Conservation (phyloP, 306 rosid species). For the Arachis hypogaea region DNA sequence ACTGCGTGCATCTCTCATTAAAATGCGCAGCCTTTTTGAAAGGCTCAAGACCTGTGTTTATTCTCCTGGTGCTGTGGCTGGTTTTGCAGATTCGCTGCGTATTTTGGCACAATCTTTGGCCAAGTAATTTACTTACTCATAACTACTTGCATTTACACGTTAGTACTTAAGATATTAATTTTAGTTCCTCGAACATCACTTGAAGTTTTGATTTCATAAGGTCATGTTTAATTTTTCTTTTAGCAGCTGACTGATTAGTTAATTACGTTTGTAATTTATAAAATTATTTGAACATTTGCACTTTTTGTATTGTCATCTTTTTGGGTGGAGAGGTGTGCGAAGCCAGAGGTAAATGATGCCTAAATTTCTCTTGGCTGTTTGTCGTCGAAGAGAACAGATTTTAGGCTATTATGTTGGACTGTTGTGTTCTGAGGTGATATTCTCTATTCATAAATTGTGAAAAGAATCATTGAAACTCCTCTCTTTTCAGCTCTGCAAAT, state of each 20-base stretch:
- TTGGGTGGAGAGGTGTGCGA: not conserved
- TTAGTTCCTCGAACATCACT: slow-evolving; percentile 8
- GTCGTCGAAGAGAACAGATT: slow-evolving; percentile 23
- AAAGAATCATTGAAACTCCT: slow-evolving; percentile 18
- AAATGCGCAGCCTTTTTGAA: slow-evolving; percentile 82
- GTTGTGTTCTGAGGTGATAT: slow-evolving; percentile 26
- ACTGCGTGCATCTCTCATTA: slow-evolving; percentile 81
- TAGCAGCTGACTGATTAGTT: not conserved
- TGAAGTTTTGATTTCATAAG: slow-evolving; percentile 23
- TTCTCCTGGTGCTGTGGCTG: slow-evolving; percentile 74
- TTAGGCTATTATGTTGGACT: slow-evolving; percentile 19
- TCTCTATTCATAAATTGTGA: slow-evolving; percentile 14
- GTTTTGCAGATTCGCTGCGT: slow-evolving; percentile 72
- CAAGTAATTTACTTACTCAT: slow-evolving; percentile 60
- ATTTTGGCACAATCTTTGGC: slow-evolving; percentile 81
- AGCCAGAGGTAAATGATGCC: not conserved
- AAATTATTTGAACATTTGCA: not conserved
- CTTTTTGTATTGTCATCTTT: not conserved
- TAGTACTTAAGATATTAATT: slow-evolving; percentile 14
- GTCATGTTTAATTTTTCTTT: slow-evolving; percentile 8
- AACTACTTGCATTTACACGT: slow-evolving; percentile 3
- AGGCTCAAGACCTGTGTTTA: slow-evolving; percentile 73
- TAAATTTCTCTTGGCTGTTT: not conserved
- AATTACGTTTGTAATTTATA: not conserved
- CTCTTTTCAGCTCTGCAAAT: slow-evolving; percentile 68